Evolutionary conservation across 768 basidiomycete genomes (phyloP), one percentile per base, ranked within the genome.

Genomic region (Lactarius evosmus): DNA sequence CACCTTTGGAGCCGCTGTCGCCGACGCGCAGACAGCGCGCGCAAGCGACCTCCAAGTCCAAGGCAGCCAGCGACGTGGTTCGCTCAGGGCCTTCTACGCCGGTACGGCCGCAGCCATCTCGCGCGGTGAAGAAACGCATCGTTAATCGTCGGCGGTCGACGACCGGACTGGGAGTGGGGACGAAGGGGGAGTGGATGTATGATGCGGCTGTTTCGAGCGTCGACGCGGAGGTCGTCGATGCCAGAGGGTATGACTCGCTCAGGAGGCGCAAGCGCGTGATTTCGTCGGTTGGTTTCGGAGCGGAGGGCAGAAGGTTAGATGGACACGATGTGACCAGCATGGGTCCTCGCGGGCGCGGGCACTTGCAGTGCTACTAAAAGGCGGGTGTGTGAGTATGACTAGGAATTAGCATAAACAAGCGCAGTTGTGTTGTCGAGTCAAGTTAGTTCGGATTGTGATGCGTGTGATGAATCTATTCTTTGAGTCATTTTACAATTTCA

Each of bases 81-180:
- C 57, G 61, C 22, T 34, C 50, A 19, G 50, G 62, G 38, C n/a
- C 12, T 22, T 27, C 34, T 25, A 17, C n/a, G 22, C 30, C 52
- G 30, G 11, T 49, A 27, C 44, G 56, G 30, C 36, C 62, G 19
- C 67, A 41, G 11, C 38, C 54, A 33, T 61, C 64, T n/a, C 58
- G 66, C n/a, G 68, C 68, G 27, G 59, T 69, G 56, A 69, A 69
- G 50, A 63, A 58, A 27, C 66, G 66, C n/a, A 67, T 69, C 33
- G 66, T 69, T 38, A 63, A 69, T 56, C 66, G 68, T 32, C 68
- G 66, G 34, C 61, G 68, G 7, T 69, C 66, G 46, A 50, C 38
- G 22, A 67, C 30, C 22, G 66, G 59, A n/a, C 34, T 63, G 6
- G 66, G 56, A 19, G 36, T 41, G 7, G 68, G 44, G 22, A 67